Conservation (phyloP, 1,139 yeast species). For the Sporopachydermia cereana region DNA sequence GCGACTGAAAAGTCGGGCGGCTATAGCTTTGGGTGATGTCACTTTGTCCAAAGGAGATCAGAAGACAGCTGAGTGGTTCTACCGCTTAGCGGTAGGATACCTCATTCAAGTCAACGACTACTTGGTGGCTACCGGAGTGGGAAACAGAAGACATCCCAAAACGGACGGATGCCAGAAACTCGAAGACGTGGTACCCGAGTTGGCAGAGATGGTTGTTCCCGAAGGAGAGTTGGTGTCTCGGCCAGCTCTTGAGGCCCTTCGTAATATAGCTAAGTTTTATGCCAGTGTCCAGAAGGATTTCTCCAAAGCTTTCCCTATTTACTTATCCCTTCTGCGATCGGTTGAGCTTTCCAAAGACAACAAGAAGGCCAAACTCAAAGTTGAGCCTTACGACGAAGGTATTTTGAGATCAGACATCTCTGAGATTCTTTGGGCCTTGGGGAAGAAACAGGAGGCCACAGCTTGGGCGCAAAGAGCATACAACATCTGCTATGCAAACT, state of each 20-base stretch:
- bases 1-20: constrained; percentile 19
- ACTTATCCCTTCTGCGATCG: constrained; percentile 21
- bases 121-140: constrained; percentile 10
- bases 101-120: constrained; percentile 15
- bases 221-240: constrained; percentile 12
- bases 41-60: constrained; percentile 17
- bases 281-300: constrained; percentile 15
- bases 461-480: constrained; percentile 52
- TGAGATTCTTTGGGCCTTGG: constrained; percentile 55
- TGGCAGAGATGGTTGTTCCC: constrained; percentile 14
- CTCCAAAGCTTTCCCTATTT: constrained; percentile 21
- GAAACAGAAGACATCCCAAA: constrained; percentile 6
- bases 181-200: constrained; percentile 13
- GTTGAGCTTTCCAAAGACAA: constrained; percentile 13
- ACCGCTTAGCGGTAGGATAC: constrained; percentile 34
- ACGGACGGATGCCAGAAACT: constrained; percentile 16
- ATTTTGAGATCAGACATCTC: constrained; percentile 46
- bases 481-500: constrained; percentile 21
- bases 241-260: constrained; percentile 14
- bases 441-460: constrained; percentile 40
- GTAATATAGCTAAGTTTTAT: constrained; percentile 24
- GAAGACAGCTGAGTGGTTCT: constrained; percentile 25
- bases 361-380: constrained; percentile 10
- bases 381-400: constrained; percentile 21
- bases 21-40: constrained; percentile 18